Percentiles rank a stretch among this genome's conserved stretches.
Conservation (phyloP, 2,329 filamentous ascomycete genomes). For the Diaporthe sp. region DNA sequence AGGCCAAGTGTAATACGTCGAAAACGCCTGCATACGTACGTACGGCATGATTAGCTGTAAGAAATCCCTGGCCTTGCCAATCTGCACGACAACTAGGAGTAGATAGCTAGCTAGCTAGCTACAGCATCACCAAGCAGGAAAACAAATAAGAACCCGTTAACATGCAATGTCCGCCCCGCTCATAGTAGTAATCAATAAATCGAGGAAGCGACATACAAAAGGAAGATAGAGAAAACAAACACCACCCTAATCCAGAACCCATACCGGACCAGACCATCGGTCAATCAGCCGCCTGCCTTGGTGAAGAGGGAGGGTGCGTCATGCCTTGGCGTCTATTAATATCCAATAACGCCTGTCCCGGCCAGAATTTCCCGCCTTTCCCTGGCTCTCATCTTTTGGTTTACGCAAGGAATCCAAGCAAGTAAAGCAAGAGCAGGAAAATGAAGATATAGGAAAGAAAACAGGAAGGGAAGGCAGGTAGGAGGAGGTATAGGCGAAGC, state of each 20-base stretch:
- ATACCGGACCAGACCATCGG: neutral
- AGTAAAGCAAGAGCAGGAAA: neutral
- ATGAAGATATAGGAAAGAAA: neutral
- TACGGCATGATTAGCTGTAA: too few species aligned
- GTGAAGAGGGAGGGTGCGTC: neutral
- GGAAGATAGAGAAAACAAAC: neutral
- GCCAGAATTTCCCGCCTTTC: neutral
- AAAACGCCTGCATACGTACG: too few species aligned
- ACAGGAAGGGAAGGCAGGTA: neutral
- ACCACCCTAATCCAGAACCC: neutral
- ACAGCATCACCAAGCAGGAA: neutral
- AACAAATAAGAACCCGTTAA: neutral
- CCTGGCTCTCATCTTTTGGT: neutral
- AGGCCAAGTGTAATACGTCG: too few species aligned
- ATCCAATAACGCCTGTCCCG: conserved; percentile 25
- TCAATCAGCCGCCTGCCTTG: neutral
- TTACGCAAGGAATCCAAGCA: neutral
- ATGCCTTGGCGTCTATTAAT: conserved; percentile 17
- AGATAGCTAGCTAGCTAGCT: neutral
- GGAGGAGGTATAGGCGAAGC: conserved; percentile 19
- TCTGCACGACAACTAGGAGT: neutral
- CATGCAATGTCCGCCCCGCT: conserved; percentile 19
- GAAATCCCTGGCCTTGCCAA: too few species aligned
- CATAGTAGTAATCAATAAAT: neutral
- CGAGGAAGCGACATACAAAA: neutral